These are phyloP conservation scores for Fusarium goolgardi DNA, from an alignment of 2,329 filamentous ascomycete species.

Conservation along the genomic window DNA sequence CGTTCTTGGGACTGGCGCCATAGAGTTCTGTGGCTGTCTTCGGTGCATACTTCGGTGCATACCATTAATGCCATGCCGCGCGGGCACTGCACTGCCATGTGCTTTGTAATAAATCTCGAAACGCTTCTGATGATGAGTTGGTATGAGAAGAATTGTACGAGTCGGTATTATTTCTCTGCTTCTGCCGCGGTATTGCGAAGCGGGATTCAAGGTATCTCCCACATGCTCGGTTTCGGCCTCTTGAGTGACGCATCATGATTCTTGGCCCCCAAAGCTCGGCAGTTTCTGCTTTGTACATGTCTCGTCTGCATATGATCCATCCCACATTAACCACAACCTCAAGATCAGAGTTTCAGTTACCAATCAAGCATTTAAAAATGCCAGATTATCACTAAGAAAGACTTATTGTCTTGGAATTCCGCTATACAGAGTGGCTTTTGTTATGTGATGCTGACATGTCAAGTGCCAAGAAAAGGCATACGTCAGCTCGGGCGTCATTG, in stretches of 20 bases:
- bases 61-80: neutral
- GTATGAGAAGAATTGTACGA: neutral
- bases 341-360: neutral
- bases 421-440: neutral
- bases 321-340: no score
- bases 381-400: neutral
- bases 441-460: slow-evolving; percentile 13
- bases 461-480: slow-evolving; percentile 22
- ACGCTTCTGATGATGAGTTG: neutral
- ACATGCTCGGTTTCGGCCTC: neutral
- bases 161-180: neutral
- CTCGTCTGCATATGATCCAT: neutral
- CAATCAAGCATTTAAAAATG: neutral
- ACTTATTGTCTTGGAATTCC: neutral
- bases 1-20: slow-evolving; percentile 9
- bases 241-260: neutral
- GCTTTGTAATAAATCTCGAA: neutral
- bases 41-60: slow-evolving; percentile 26
- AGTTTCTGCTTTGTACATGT: neutral
- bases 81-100: neutral
- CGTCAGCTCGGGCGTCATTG: slow-evolving; percentile 32
- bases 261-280: neutral
- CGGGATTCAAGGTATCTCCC: neutral
- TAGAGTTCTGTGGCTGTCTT: slow-evolving; percentile 14
- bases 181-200: neutral